These are phyloP conservation scores for Mortierella sp. DNA, from an alignment of 371 early-diverging fungal genomes.

Conservation along the genomic window DNA sequence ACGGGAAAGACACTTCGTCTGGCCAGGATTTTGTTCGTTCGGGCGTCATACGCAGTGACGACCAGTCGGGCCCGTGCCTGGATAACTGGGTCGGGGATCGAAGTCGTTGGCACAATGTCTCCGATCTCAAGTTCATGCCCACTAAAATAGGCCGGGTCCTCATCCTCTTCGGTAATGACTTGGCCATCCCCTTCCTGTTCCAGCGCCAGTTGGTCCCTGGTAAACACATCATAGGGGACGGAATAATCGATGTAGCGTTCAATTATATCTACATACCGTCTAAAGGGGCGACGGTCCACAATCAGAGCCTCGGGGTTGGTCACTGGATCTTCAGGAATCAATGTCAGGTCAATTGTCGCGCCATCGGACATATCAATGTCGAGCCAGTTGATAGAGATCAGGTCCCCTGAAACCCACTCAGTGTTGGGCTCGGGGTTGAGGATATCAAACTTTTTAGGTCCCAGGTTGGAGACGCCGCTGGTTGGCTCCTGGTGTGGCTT, in stretches of 20 bases:
- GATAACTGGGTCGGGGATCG: background rate
- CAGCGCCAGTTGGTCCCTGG: slow-evolving; percentile 17
- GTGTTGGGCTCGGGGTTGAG: slow-evolving; percentile 24
- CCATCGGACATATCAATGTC: slow-evolving; percentile 13
- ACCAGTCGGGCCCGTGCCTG: slow-evolving; percentile 22
- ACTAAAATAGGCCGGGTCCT: background rate
- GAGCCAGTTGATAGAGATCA: slow-evolving; percentile 19
- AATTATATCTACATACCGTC: slow-evolving; percentile 15
- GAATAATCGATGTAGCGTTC: slow-evolving; percentile 17
- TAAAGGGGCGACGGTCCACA: slow-evolving; percentile 29
- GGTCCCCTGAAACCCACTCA: slow-evolving; percentile 31
- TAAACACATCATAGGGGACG: slow-evolving; percentile 35
- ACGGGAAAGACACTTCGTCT: slow-evolving; percentile 32
- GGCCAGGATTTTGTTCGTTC: slow-evolving; percentile 30
- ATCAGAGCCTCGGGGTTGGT: slow-evolving; percentile 24
- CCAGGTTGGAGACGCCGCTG: too few relatives aligned
- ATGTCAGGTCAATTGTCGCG: slow-evolving; percentile 29
- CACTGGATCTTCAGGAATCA: slow-evolving; percentile 30
- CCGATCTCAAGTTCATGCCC: background rate
- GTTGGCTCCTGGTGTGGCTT: too few relatives aligned
- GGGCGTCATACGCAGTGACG: slow-evolving; percentile 39
- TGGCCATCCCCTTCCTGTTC: slow-evolving; percentile 28
- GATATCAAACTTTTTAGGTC: slow-evolving; percentile 12
- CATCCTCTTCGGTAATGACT: background rate
- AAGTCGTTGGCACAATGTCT: background rate